phyloP scores from a whole-genome alignment of 768 basidiomycete species.

The Tephrocybe sp. region DNA sequence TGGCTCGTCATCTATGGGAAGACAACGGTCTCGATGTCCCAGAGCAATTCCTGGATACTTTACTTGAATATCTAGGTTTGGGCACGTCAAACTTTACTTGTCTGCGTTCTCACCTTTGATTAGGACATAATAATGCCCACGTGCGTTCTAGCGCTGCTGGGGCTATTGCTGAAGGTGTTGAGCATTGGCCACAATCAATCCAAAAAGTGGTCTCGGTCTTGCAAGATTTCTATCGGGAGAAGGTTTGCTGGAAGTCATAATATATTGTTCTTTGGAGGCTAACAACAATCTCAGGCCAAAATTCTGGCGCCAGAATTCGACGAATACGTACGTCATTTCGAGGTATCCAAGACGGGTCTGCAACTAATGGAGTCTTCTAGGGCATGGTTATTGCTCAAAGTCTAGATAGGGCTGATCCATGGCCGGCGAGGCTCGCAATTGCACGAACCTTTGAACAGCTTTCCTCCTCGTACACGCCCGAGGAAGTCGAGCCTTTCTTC shows the following conservation, averaged over 20 bases:
- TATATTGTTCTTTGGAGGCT: background rate
- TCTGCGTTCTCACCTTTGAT: background rate
- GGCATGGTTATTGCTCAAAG: constrained; percentile 92
- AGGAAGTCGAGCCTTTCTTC: constrained; percentile 72
- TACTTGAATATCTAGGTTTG: constrained; percentile 72
- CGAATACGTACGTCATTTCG: constrained; percentile 64
- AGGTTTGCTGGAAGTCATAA: constrained; percentile 39
- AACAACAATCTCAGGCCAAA: constrained; percentile 55
- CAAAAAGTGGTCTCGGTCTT: constrained; percentile 48
- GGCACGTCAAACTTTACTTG: background rate
- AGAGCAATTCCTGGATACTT: constrained; percentile 53
- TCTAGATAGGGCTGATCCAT: constrained; percentile 86
- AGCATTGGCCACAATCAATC: constrained; percentile 62
- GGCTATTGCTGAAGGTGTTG: constrained; percentile 76
- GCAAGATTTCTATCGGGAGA: constrained; percentile 78
- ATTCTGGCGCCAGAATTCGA: constrained; percentile 91
- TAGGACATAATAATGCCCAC: constrained; percentile 78
- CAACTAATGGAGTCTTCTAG: constrained; percentile 33
- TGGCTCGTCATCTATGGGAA: constrained; percentile 87
- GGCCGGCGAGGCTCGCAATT: constrained; percentile 76
- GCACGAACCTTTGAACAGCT: constrained; percentile 65
- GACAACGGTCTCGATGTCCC: constrained; percentile 92
- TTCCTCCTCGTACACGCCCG: constrained; percentile 60
- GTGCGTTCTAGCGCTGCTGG: constrained; percentile 71
- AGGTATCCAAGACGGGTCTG: background rate